Base-by-base conservation (phyloP, 192 early-diverging fungal species). In the Thamnidium elegans region DNA sequence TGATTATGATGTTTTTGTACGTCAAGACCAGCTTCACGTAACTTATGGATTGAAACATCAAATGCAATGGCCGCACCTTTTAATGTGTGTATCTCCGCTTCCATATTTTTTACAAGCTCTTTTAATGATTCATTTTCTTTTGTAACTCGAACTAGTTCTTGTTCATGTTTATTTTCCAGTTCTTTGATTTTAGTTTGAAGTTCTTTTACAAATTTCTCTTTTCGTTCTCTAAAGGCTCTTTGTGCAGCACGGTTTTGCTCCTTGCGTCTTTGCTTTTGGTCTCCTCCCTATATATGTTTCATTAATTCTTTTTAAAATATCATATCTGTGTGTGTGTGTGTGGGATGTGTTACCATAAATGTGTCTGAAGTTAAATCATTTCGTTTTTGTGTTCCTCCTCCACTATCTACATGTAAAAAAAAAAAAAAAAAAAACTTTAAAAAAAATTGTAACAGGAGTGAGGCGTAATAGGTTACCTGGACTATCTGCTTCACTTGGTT, bases 171-270 rank as follows among this genome's bases (percentile, higher is more conserved):
- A 34, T 77, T 70, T 50, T 89, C 84, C 34, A 91, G 77, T 36
- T 82, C 84, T 66, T 86, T 82, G 52, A 93, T 87, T 55, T 83
- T 81, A 11, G 80, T 82, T 72, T 95, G 92, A 2, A 95, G 83
- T 14, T 86, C 81, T 70, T 89, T 86, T 19, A 94, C 86, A 70
- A 93, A 90, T 58, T 83, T 82, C 55, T 93, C 87, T 65, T 90
- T 92, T 58, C 94, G 86, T 67, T 95, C 91, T 48, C 94, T 89
- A 71, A 95, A 95, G 0, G 92, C 92, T 15, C 70, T 50, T 50
- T 76, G 74, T 1, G 74, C 69, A 45, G 63, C 65, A n/a, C 74
- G 53, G 50, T 76, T 76, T 50, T 76, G 74, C 10, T 65, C 74
- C 21, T 76, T 76, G 4, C 74, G 69, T 30, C 67, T 63, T 51